Conservation (phyloP, 2,329 filamentous ascomycete genomes). For the Periconia sp. region DNA sequence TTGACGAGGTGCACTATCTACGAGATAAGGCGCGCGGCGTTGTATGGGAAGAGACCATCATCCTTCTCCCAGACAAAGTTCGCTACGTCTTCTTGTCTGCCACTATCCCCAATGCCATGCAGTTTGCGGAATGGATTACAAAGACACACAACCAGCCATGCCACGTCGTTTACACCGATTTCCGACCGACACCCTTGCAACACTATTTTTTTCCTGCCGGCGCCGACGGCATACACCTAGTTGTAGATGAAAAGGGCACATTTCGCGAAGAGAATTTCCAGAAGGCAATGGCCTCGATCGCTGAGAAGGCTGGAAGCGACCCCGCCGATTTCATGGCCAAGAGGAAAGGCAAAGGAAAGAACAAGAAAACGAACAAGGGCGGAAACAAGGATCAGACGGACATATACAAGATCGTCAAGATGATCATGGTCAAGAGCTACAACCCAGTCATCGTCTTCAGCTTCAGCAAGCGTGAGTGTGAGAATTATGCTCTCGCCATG, state of each 20-base stretch:
- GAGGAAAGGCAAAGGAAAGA: slow-evolving; percentile 84
- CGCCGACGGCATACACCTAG: slow-evolving; percentile 88
- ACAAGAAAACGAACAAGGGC: slow-evolving; percentile 91
- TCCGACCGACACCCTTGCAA: slow-evolving; percentile 92
- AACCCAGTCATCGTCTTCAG: slow-evolving; percentile 99
- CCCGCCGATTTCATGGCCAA: slow-evolving; percentile 79
- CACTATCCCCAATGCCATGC: slow-evolving; percentile 98
- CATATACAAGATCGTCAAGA: slow-evolving; percentile 96
- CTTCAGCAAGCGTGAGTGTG: slow-evolving; percentile 97
- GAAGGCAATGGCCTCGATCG: slow-evolving; percentile 89
- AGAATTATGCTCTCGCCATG: slow-evolving; percentile 86
- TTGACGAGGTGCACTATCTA: slow-evolving; percentile 99
- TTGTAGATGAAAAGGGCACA: slow-evolving; percentile 95
- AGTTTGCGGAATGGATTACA: slow-evolving; percentile 98
- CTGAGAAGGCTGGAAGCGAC: slow-evolving; percentile 85
- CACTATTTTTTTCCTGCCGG: slow-evolving; percentile 98
- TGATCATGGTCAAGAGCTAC: slow-evolving; percentile 98
- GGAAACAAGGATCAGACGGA: slow-evolving; percentile 71
- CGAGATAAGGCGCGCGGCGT: slow-evolving; percentile 92
- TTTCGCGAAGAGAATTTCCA: slow-evolving; percentile 99
- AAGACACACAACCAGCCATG: slow-evolving; percentile 98
- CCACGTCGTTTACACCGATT: slow-evolving; percentile 99
- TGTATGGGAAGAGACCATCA: slow-evolving; percentile 99
- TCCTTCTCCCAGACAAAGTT: slow-evolving; percentile 96
- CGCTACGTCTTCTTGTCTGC: slow-evolving; percentile 98